Evolutionary conservation across 2,329 filamentous ascomycete genomes (phyloP).

Genomic region (Plenodomus biglobosus): DNA sequence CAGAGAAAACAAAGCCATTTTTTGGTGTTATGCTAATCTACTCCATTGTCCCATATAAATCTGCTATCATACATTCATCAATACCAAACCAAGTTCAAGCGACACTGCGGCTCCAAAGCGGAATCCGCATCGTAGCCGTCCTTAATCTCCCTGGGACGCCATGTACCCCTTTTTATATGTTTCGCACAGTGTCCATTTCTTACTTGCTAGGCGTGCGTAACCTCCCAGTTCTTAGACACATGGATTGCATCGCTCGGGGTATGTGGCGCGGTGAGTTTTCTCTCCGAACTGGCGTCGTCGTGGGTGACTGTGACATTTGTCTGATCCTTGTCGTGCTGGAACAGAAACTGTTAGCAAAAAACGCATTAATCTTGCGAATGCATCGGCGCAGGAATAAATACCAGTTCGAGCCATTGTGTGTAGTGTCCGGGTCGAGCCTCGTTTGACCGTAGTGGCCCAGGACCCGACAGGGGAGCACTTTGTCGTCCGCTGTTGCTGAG

Average conservation of each 20-base stretch:
- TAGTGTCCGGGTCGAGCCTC: constrained; percentile 15
- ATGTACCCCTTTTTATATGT: too few relatives aligned
- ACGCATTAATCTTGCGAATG: too few relatives aligned
- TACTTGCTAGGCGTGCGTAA: constrained; percentile 10
- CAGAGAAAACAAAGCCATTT: too few relatives aligned
- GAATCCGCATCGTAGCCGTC: too few relatives aligned
- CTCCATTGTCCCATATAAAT: too few relatives aligned
- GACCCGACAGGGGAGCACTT: constrained; percentile 10
- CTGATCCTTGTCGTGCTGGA: constrained; percentile 23
- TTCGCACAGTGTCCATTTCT: background rate
- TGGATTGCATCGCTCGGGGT: constrained; percentile 16
- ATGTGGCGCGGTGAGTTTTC: constrained; percentile 17
- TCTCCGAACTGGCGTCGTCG: constrained; percentile 24
- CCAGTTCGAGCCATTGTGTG: constrained; percentile 26
- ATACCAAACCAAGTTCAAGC: too few relatives aligned
- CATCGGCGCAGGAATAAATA: constrained; percentile 7
- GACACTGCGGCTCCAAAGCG: too few relatives aligned
- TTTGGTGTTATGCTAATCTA: too few relatives aligned
- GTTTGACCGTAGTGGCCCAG: constrained; percentile 6
- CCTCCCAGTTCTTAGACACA: constrained; percentile 18
- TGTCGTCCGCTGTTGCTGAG: constrained; percentile 4
- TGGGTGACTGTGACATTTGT: constrained; percentile 14
- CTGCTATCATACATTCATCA: too few relatives aligned
- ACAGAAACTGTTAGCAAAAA: too few relatives aligned
- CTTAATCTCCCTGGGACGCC: too few relatives aligned